Evolutionary conservation across 148 eudicot genomes (phyloP).

Genomic region (Amaranthus palmeri): DNA sequence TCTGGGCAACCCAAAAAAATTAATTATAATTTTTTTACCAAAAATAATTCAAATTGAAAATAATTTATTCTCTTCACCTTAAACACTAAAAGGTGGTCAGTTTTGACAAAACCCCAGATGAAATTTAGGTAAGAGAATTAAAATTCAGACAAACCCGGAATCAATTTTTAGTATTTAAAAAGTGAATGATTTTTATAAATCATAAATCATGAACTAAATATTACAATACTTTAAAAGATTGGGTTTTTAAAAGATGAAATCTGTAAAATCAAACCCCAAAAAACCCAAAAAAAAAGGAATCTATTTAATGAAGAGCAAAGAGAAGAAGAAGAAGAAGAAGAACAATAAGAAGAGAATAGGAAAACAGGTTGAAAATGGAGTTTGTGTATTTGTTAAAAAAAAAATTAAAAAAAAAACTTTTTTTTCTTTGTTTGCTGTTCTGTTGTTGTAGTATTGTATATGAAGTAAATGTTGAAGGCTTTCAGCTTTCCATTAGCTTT

Average conservation of each 20-base stretch:
- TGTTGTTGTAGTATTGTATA: constrained; percentile 37
- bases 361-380: constrained; percentile 67
- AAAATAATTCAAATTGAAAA: constrained; percentile 1
- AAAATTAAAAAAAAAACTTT: constrained; percentile 42
- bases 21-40: background rate
- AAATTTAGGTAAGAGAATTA: constrained; percentile 21
- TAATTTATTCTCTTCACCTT: constrained; percentile 31
- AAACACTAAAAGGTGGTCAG: constrained; percentile 19
- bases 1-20: background rate
- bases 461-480: constrained; percentile 44
- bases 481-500: constrained; percentile 40
- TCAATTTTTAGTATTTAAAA: constrained; percentile 20
- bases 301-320: constrained; percentile 32
- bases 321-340: constrained; percentile 6
- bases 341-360: constrained; percentile 26
- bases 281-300: constrained; percentile 35
- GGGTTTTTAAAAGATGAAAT: constrained; percentile 31
- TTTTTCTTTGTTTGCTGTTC: constrained; percentile 3
- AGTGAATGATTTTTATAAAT: constrained; percentile 18
- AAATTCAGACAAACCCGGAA: constrained; percentile 39
- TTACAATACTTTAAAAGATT: constrained; percentile 24
- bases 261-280: constrained; percentile 19
- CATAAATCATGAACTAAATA: constrained; percentile 30
- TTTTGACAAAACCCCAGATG: constrained; percentile 35
- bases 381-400: constrained; percentile 36